Base-by-base conservation (phyloP, 2,329 filamentous ascomycete genomes). In the Macrophomina phaseolina region DNA sequence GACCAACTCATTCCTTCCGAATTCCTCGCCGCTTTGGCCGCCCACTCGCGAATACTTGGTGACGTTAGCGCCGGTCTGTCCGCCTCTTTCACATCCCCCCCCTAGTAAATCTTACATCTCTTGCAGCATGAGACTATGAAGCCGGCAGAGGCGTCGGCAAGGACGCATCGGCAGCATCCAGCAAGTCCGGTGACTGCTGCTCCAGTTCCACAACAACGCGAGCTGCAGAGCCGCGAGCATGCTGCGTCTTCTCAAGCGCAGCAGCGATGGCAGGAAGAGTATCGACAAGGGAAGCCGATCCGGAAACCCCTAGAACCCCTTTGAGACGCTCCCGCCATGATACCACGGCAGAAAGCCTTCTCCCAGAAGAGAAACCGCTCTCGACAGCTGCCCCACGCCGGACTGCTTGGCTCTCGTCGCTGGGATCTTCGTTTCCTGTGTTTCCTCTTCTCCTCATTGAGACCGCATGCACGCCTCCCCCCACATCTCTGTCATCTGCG, bases 401-500 rank as follows among this genome's bases (percentile, higher is more conserved):
- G n/a, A 28, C 30, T 4, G 40, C 40, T 9, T 18, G n/a, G 23
- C 49, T 53, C 11, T 52, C 49, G 9, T 53, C 51, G 5, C 51
- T 48, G 12, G 16, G 11, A 12, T 58, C 51, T 18, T 18, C 12
- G 51, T 58, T 38, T 48, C 63, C 18, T 65, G 51, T 5, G 52
- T 65, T 46, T 38, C 45, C 51, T 65, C 42, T 65, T 52, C 30
- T 38, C 23, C 42, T 16, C 30, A 28, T 14, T 40, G 9, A 16
- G 14, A 6, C 9, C 52, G 4, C 52, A 9, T 9, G n/a, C 42
- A 16, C 49, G 62, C 42, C 42, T 23, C 42, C 48, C 52, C 52
- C 51, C 63, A 56, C 28, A 42, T n/a, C 16, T 46, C 56, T 64
- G 82, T 78, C 85, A 93, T 90, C 65, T 85, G 72, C 5, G 74